phyloP scores from a whole-genome alignment of 2,329 filamentous ascomycete species.

The Trichoderma koningiopsis region DNA sequence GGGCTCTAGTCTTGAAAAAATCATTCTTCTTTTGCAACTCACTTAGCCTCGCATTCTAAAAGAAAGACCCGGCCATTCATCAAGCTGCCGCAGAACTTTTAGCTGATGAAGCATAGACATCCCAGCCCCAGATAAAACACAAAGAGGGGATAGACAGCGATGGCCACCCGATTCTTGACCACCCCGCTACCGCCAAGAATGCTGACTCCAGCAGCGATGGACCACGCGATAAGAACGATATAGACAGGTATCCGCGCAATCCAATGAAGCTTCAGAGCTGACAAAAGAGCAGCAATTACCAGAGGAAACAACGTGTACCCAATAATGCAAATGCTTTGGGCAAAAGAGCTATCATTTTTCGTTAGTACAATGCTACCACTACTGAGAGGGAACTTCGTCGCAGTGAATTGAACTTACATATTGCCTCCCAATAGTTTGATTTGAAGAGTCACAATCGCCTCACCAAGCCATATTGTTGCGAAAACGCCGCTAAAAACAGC shows the following conservation, averaged over 20 bases:
- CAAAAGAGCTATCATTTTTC: conserved; percentile 73
- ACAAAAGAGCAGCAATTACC: conserved; percentile 88
- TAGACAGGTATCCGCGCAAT: conserved; percentile 90
- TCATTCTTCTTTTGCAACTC: not conserved
- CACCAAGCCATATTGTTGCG: conserved; percentile 93
- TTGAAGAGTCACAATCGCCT: conserved; percentile 95
- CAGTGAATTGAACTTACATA: conserved; percentile 68
- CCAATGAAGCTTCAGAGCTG: conserved; percentile 75
- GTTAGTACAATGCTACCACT: conserved; percentile 30
- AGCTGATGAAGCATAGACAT: conserved; percentile 97
- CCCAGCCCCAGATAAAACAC: conserved; percentile 93
- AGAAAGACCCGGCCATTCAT: not conserved
- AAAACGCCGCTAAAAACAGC: conserved; percentile 95
- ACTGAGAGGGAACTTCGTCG: not conserved
- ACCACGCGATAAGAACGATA: conserved; percentile 85
- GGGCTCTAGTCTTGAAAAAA: not conserved
- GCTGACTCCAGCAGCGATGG: conserved; percentile 90
- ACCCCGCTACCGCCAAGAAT: conserved; percentile 95
- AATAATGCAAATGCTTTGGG: conserved; percentile 96
- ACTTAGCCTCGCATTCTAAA: not conserved
- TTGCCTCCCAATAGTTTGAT: conserved; percentile 95
- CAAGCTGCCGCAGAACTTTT: conserved; percentile 32
- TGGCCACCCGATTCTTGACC: conserved; percentile 87
- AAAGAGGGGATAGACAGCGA: conserved; percentile 92
- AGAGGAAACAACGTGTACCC: conserved; percentile 97